A percentile compares a stretch with the other conserved stretches of the same genome.
Conservation (phyloP, 2,329 filamentous ascomycete genomes). For the Arthroderma uncinatum region DNA sequence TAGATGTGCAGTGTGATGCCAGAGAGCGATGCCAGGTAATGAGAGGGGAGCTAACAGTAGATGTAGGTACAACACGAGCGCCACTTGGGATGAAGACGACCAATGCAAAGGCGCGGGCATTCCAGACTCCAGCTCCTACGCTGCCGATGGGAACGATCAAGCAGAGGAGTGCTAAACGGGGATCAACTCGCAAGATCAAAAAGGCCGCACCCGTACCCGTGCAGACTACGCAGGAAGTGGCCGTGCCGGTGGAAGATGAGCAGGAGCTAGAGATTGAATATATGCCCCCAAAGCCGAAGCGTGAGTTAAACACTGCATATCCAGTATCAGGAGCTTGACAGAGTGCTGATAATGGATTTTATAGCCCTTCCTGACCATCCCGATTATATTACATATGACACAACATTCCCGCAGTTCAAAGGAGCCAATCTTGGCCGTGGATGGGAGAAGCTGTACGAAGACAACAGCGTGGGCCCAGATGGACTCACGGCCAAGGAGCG, state of each 20-base stretch:
- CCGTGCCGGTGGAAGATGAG: conserved; percentile 38
- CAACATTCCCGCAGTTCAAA: conserved; percentile 42
- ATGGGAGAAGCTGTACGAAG: conserved; percentile 38
- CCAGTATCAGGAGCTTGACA: too few relatives aligned
- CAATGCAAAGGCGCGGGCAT: conserved; percentile 68
- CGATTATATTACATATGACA: conserved; percentile 38
- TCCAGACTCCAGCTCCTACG: conserved; percentile 53
- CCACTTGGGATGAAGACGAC: conserved; percentile 91
- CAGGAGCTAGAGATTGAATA: conserved; percentile 74
- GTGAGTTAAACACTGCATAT: too few relatives aligned
- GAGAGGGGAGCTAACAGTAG: not conserved
- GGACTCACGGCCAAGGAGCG: conserved; percentile 55
- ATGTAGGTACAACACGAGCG: conserved; percentile 47
- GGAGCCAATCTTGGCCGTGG: conserved; percentile 44
- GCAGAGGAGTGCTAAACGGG: conserved; percentile 50
- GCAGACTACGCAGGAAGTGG: conserved; percentile 17
- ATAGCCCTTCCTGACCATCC: conserved; percentile 36
- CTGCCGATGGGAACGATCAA: conserved; percentile 47
- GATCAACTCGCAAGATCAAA: conserved; percentile 47
- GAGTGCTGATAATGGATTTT: conserved; percentile 33
- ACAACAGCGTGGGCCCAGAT: conserved; percentile 40
- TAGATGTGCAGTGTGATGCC: not conserved
- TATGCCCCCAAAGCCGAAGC: conserved; percentile 61
- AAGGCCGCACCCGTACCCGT: conserved; percentile 34
- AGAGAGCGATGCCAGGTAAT: not conserved